Base-by-base conservation (phyloP, 805 yeast genomes). In the Saccharomycopsis vini region DNA sequence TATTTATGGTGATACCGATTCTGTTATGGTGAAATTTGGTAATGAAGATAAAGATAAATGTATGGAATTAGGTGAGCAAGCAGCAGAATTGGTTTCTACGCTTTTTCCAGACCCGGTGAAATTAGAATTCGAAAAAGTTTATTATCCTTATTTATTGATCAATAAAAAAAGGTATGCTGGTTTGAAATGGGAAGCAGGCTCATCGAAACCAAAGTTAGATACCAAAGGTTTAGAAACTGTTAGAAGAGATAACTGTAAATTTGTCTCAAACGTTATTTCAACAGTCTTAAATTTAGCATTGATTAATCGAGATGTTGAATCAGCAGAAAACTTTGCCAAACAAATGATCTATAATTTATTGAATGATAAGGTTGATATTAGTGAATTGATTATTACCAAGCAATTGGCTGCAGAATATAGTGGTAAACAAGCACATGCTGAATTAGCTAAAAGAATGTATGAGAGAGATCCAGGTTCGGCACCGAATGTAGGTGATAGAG, bases 171-270 rank as follows among this genome's bases (percentile, higher is more conserved):
- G 99, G 62, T 92, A 92, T 58, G 99, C 98, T 2, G 99, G 99
- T 0, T 68, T 92, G 36, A 90, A 80, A 58, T 92, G 98, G 98
- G 92, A 98, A 0, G 74, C 76, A 38, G 81, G 97, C 0, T 77
- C 85, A n/a, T 86, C 85, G 51, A 86, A 76, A 56, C 98, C 94
- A 62, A 92, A 92, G 63, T 81, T 92, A 88, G 99, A 92, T 61
- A 90, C 97, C 28, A 92, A 92, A 58, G 99, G 99, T 61, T 82
- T 92, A 50, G 99, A 95, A 57, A 92, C 98, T 0, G 99, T 92
- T 35, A 79, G 99, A 62, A 79, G 99, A 69, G 99, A 92, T 59
- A 94, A 95, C 52, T 92, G 99, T 63, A 75, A 95, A 34, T 67
- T 92, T 52, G 98, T 94, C 3, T 95, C 89, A 54, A 82, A 85